Evolutionary conservation across 768 basidiomycete species (phyloP).

Genomic region (Lactifluus volemus): DNA sequence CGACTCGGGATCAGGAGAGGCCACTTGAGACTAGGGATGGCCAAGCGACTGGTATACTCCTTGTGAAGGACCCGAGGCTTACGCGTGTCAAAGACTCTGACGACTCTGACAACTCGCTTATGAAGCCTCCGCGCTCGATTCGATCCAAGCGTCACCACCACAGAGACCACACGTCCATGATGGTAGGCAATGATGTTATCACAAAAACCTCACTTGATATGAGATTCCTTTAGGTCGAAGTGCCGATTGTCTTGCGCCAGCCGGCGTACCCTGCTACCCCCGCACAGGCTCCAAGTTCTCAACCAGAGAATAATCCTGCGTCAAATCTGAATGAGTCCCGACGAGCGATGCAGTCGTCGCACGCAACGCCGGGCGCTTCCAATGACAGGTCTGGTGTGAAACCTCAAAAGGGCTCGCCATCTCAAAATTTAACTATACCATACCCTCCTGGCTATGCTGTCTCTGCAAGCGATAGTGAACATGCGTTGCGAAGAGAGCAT

Average conservation of each 20-base stretch:
- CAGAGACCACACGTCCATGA: not conserved
- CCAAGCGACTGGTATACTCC: constrained; percentile 14
- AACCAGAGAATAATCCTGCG: not conserved
- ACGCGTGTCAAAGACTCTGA: constrained; percentile 19
- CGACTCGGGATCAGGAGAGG: constrained; percentile 10
- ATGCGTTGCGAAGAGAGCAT: constrained; percentile 11
- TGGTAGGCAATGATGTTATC: not conserved
- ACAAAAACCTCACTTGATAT: not conserved
- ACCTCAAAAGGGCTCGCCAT: constrained; percentile 10
- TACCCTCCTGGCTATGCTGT: constrained; percentile 21
- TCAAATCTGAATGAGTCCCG: not conserved
- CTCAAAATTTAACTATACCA: constrained; percentile 13
- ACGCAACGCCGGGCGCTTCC: not conserved
- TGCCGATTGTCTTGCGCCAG: constrained; percentile 15
- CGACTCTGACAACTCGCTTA: constrained; percentile 19
- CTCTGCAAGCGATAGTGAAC: constrained; percentile 20
- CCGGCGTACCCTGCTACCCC: not conserved
- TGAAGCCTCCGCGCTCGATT: constrained; percentile 5
- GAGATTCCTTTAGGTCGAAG: not conserved
- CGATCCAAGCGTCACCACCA: constrained; percentile 13
- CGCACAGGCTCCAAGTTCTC: not conserved
- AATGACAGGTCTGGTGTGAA: constrained; percentile 3
- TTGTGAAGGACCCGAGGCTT: constrained; percentile 14
- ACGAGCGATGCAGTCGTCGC: not conserved
- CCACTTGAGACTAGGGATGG: constrained; percentile 16